phyloP scores from a whole-genome alignment of 2,329 filamentous ascomycete species.

The Penicillium sp. region DNA sequence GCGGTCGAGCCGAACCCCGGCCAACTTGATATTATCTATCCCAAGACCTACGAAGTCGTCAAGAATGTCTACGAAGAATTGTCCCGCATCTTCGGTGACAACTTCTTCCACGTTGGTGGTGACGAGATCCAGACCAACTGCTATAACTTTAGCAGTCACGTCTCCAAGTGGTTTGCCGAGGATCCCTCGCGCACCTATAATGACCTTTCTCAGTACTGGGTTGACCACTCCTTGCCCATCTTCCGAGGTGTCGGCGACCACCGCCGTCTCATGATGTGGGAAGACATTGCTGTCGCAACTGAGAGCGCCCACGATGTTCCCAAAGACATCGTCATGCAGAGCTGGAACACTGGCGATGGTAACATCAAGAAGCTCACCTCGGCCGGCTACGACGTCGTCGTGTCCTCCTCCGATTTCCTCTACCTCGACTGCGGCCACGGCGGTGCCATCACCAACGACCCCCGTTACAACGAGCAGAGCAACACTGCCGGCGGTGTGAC shows the following conservation, averaged over 20 bases:
- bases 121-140: conserved; percentile 58
- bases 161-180: conserved; percentile 52
- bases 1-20: conserved; percentile 58
- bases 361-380: conserved; percentile 55
- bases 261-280: conserved; percentile 59
- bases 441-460: conserved; percentile 57
- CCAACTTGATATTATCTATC: conserved; percentile 57
- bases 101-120: conserved; percentile 58
- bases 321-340: conserved; percentile 55
- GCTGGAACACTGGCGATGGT: conserved; percentile 55
- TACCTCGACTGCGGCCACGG: conserved; percentile 59
- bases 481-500: conserved; percentile 51
- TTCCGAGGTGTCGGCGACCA: conserved; percentile 46
- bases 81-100: conserved; percentile 51
- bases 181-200: conserved; percentile 53
- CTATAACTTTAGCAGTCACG: conserved; percentile 57
- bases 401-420: conserved; percentile 57
- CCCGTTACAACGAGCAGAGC: conserved; percentile 54
- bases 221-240: conserved; percentile 54
- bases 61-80: conserved; percentile 56
- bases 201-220: conserved; percentile 56
- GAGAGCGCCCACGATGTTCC: conserved; percentile 50
- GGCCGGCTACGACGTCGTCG: conserved; percentile 55
- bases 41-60: conserved; percentile 57
- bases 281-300: conserved; percentile 51